These are phyloP conservation scores for Trichoderma asperellum DNA, from an alignment of 2,329 filamentous ascomycete genomes.

Conservation along the genomic window DNA sequence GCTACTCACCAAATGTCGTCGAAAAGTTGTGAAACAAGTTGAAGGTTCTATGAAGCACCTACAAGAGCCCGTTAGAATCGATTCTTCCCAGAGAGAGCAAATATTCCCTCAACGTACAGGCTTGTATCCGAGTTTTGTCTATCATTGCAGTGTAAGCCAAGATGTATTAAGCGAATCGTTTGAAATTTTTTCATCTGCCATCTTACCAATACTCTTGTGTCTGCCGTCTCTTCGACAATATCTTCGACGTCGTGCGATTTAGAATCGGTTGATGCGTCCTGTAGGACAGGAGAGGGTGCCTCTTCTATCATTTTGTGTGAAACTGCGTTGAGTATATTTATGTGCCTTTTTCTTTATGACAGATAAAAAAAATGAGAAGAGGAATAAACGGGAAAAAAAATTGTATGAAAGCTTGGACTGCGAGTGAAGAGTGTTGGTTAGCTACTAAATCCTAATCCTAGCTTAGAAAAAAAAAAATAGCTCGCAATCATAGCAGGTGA, in stretches of 20 bases:
- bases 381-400: not conserved
- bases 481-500: not conserved
- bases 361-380: not conserved
- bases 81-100: not conserved
- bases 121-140: slow-evolving; percentile 37
- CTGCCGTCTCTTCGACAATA: slow-evolving; percentile 12
- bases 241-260: slow-evolving; percentile 11
- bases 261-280: not conserved
- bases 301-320: slow-evolving; percentile 12
- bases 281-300: not conserved
- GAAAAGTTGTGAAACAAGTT: slow-evolving; percentile 62
- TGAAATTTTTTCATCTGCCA: not conserved
- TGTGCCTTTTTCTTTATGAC: not conserved
- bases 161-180: not conserved
- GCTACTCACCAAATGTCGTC: slow-evolving; percentile 58
- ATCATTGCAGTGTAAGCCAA: slow-evolving; percentile 4
- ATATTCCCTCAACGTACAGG: slow-evolving; percentile 30
- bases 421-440: not conserved
- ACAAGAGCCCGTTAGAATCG: not conserved
- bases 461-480: not conserved
- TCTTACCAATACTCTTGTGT: slow-evolving; percentile 16
- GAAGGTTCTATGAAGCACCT: slow-evolving; percentile 62
- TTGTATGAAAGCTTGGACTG: not conserved
- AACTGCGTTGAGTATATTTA: not conserved
- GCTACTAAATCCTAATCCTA: not conserved